Percentiles rank a stretch among this genome's conserved stretches.
Evolutionary conservation across 148 eudicot genomes (phyloP).

Genomic region (Chenopodium berlandieri): DNA sequence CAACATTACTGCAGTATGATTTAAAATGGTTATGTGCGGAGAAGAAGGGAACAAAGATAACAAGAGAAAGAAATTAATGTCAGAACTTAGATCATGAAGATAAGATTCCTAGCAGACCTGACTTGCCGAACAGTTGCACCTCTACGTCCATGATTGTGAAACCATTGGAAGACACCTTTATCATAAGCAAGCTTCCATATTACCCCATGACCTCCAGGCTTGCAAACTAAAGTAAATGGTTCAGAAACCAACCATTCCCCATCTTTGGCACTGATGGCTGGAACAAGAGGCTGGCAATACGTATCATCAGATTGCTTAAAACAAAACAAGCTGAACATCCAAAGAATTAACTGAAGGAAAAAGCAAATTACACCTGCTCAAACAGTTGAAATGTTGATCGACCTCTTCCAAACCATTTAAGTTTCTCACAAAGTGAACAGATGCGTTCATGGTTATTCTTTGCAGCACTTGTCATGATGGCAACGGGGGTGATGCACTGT

Average conservation of each 20-base stretch:
- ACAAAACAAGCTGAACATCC: slow-evolving; percentile 14
- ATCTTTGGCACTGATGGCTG: slow-evolving; percentile 82
- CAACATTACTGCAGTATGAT: slow-evolving; percentile 76
- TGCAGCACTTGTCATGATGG: slow-evolving; percentile 97
- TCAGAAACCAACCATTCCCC: slow-evolving; percentile 82
- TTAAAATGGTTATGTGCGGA: neutral
- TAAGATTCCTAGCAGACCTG: slow-evolving; percentile 47
- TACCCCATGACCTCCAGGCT: slow-evolving; percentile 99
- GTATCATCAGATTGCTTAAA: slow-evolving; percentile 27
- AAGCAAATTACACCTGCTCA: slow-evolving; percentile 68
- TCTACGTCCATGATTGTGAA: slow-evolving; percentile 71
- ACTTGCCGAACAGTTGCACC: slow-evolving; percentile 98
- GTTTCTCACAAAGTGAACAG: slow-evolving; percentile 74
- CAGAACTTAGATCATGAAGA: slow-evolving; percentile 17
- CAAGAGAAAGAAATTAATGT: neutral
- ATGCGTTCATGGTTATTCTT: slow-evolving; percentile 81
- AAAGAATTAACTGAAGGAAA: slow-evolving; percentile 3
- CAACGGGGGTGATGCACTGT: slow-evolving; percentile 95
- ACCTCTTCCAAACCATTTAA: slow-evolving; percentile 94
- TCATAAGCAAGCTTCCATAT: slow-evolving; percentile 96
- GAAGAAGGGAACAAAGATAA: neutral
- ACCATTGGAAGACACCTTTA: slow-evolving; percentile 89
- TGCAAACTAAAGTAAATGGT: slow-evolving; percentile 78
- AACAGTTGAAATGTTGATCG: slow-evolving; percentile 72
- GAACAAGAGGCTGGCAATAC: slow-evolving; percentile 94